These are phyloP conservation scores for Penicillium expansum DNA, from an alignment of 2,329 filamentous ascomycete species.

Conservation along the genomic window DNA sequence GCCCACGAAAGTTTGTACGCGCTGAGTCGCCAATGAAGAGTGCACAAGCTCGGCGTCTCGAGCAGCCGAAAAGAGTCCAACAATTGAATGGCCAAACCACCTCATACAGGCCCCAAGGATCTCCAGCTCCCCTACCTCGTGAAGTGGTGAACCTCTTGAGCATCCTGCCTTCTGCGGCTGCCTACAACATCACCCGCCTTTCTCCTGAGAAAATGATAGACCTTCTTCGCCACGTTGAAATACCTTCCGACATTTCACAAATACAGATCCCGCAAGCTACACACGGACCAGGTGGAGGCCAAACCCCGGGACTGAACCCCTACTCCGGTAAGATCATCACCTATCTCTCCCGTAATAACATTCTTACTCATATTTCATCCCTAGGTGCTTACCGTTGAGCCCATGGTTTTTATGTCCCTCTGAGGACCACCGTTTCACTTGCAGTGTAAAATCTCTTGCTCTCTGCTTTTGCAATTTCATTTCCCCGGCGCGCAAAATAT, in stretches of 20 bases:
- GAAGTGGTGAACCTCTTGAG: constrained; percentile 62
- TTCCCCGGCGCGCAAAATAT: constrained; percentile 17
- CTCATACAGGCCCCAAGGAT: constrained; percentile 51
- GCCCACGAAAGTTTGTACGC: constrained; percentile 80
- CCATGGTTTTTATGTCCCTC: background rate
- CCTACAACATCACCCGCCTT: constrained; percentile 70
- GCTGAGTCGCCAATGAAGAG: constrained; percentile 93
- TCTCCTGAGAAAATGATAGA: constrained; percentile 69
- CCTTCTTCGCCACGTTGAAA: constrained; percentile 65
- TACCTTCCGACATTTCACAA: constrained; percentile 56
- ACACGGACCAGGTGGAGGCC: constrained; percentile 27
- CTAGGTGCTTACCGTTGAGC: constrained; percentile 23
- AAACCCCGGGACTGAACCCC: constrained; percentile 28
- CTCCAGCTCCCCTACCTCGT: constrained; percentile 68
- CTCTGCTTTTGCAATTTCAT: constrained; percentile 6
- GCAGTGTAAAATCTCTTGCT: constrained; percentile 12
- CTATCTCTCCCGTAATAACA: background rate
- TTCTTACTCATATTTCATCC: background rate
- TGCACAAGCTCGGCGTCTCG: constrained; percentile 77
- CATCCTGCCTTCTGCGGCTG: constrained; percentile 69
- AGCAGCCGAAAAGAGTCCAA: constrained; percentile 62
- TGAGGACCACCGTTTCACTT: background rate
- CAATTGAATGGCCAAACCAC: constrained; percentile 30
- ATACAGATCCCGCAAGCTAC: constrained; percentile 36
- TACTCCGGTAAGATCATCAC: constrained; percentile 34